phyloP scores from a whole-genome alignment of 2,329 filamentous ascomycete species.

The Beauveria brongniartii region DNA sequence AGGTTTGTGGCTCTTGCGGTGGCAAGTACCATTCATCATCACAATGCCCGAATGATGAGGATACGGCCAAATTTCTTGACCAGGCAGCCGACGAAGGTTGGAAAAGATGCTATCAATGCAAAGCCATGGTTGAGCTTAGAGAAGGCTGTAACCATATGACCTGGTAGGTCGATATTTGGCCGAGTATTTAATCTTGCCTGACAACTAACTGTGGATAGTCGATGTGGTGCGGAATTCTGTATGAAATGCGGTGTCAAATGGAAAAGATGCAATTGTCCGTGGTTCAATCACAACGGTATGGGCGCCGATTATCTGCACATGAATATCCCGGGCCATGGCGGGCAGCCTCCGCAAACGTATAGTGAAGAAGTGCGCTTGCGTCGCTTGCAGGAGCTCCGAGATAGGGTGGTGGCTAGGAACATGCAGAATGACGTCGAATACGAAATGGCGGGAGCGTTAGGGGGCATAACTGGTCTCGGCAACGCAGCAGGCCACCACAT shows the following conservation, averaged over 20 bases:
- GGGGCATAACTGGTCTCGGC: slow-evolving; percentile 35
- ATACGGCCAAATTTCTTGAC: slow-evolving; percentile 53
- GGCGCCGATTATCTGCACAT: slow-evolving; percentile 49
- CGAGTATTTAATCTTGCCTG: not conserved
- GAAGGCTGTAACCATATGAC: slow-evolving; percentile 87
- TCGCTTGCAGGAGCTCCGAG: slow-evolving; percentile 38
- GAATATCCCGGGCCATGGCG: slow-evolving; percentile 33
- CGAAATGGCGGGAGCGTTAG: slow-evolving; percentile 23
- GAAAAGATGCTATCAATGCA: slow-evolving; percentile 70
- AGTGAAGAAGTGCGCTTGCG: slow-evolving; percentile 41
- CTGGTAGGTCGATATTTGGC: slow-evolving; percentile 48
- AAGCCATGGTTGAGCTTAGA: slow-evolving; percentile 65
- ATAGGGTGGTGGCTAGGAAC: slow-evolving; percentile 32
- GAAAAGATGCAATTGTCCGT: slow-evolving; percentile 77
- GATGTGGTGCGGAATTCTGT: slow-evolving; percentile 78
- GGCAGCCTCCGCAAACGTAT: slow-evolving; percentile 25
- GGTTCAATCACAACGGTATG: slow-evolving; percentile 58
- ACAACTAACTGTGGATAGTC: slow-evolving; percentile 35
- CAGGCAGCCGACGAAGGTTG: slow-evolving; percentile 61
- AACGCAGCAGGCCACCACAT: slow-evolving; percentile 50
- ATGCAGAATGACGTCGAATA: slow-evolving; percentile 31
- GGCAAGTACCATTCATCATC: slow-evolving; percentile 61
- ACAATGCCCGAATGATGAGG: slow-evolving; percentile 66
- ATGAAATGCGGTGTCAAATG: slow-evolving; percentile 76
- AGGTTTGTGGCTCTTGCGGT: slow-evolving; percentile 68